These are phyloP conservation scores for Candida ponderosae DNA, from an alignment of 805 yeast genomes.

Conservation along the genomic window DNA sequence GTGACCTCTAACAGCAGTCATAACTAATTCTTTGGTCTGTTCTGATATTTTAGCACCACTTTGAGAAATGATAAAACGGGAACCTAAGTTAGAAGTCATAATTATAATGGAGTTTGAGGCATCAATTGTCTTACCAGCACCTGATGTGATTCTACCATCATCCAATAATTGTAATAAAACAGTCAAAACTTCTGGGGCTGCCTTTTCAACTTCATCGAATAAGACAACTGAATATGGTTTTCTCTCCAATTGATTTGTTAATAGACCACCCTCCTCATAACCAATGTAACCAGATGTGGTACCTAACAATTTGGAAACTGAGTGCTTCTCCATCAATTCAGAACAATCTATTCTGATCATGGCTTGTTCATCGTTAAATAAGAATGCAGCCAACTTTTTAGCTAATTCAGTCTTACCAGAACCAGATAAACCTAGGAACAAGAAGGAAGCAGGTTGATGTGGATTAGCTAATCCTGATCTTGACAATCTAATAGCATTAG, in stretches of 20 bases:
- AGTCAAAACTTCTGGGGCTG: slow-evolving; percentile 95
- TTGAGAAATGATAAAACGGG: slow-evolving; percentile 73
- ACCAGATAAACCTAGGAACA: slow-evolving; percentile 92
- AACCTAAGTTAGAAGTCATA: slow-evolving; percentile 97
- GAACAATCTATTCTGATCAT: slow-evolving; percentile 98
- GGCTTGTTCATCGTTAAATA: slow-evolving; percentile 93
- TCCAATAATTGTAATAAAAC: slow-evolving; percentile 87
- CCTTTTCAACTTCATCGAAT: slow-evolving; percentile 97
- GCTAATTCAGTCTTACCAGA: slow-evolving; percentile 98
- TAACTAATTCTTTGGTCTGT: slow-evolving; percentile 67
- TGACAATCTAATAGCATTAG: slow-evolving; percentile 87
- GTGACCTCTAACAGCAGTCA: slow-evolving; percentile 77
- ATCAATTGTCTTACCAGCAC: slow-evolving; percentile 89
- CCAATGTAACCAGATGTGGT: slow-evolving; percentile 98
- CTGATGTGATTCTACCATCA: slow-evolving; percentile 93
- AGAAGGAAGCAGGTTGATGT: slow-evolving; percentile 90
- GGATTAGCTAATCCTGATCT: slow-evolving; percentile 96
- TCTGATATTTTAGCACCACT: slow-evolving; percentile 56
- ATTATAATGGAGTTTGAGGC: slow-evolving; percentile 89
- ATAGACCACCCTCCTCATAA: slow-evolving; percentile 94
- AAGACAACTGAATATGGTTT: slow-evolving; percentile 94
- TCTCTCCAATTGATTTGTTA: slow-evolving; percentile 86
- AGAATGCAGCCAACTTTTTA: slow-evolving; percentile 91
- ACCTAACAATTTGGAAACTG: slow-evolving; percentile 90
- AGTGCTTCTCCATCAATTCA: slow-evolving; percentile 90